These are phyloP conservation scores for Komagataella mondaviorum DNA, from an alignment of 805 yeast species.

Conservation along the genomic window DNA sequence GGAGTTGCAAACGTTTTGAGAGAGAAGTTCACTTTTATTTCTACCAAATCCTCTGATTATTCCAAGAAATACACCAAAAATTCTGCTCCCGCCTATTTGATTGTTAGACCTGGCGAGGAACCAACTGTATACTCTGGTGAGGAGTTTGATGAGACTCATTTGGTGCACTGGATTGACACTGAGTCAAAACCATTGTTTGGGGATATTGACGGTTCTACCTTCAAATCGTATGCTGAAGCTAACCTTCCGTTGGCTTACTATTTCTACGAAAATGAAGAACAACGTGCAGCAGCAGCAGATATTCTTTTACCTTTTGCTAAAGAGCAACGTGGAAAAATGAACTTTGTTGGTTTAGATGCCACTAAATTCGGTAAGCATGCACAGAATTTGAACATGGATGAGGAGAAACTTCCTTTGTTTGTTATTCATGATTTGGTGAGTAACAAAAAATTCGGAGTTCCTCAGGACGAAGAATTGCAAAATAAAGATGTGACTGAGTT, in stretches of 20 bases:
- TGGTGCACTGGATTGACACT: constrained; percentile 34
- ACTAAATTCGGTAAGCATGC: constrained; percentile 75
- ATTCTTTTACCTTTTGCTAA: constrained; percentile 53
- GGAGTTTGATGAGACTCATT: constrained; percentile 19
- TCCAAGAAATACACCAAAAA: constrained; percentile 20
- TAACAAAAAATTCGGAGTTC: constrained; percentile 68
- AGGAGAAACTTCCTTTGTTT: constrained; percentile 80
- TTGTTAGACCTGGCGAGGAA: constrained; percentile 32
- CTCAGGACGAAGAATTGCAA: constrained; percentile 41
- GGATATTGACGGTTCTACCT: constrained; percentile 74
- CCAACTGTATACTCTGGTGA: constrained; percentile 31
- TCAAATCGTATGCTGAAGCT: constrained; percentile 57
- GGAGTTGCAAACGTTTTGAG: constrained; percentile 50
- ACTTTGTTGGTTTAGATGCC: constrained; percentile 86
- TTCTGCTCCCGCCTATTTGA: constrained; percentile 23
- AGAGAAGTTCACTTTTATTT: constrained; percentile 51
- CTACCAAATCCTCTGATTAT: constrained; percentile 23
- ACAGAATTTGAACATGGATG: constrained; percentile 58
- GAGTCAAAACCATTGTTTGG: constrained; percentile 79
- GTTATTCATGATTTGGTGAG: constrained; percentile 63
- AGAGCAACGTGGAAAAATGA: constrained; percentile 63
- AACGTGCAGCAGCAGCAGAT: constrained; percentile 41
- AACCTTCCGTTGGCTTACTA: constrained; percentile 76
- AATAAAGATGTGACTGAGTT: constrained; percentile 44
- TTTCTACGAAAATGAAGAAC: constrained; percentile 62